A percentile compares a stretch with the other conserved stretches of the same genome.
Evolutionary conservation across 805 yeast species (phyloP).

Genomic region (Saturnispora kantuleensis): DNA sequence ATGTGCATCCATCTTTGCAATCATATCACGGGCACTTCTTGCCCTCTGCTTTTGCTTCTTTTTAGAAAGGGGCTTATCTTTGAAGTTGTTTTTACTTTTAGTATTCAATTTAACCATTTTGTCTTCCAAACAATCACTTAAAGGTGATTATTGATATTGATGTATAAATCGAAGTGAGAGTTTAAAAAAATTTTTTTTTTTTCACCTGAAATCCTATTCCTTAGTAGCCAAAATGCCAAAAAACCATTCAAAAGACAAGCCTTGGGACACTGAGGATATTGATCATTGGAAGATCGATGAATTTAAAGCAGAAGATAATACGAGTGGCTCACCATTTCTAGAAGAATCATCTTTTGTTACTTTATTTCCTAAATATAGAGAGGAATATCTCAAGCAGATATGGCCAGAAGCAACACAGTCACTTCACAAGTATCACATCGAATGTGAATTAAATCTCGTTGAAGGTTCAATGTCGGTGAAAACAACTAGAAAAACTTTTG

Average conservation of each 20-base stretch:
- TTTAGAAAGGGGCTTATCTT: conserved; percentile 11
- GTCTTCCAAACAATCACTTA: background rate
- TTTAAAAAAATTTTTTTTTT: background rate
- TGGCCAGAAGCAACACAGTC: conserved; percentile 92
- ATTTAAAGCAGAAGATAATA: conserved; percentile 82
- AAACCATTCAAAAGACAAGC: conserved; percentile 88
- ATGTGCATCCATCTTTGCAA: conserved; percentile 21
- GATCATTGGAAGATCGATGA: conserved; percentile 90
- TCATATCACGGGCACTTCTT: conserved; percentile 18
- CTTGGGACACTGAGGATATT: conserved; percentile 94
- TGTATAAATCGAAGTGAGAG: background rate
- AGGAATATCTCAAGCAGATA: conserved; percentile 72
- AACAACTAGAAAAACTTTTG: conserved; percentile 91
- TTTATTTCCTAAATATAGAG: conserved; percentile 93
- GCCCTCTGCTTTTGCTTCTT: conserved; percentile 16
- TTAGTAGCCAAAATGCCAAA: conserved; percentile 54
- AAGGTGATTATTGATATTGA: background rate
- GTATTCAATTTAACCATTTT: background rate
- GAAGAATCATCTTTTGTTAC: conserved; percentile 95
- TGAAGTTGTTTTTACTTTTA: background rate
- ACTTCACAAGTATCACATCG: conserved; percentile 60
- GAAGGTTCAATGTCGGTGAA: conserved; percentile 97
- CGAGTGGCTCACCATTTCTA: conserved; percentile 79
- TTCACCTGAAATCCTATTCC: background rate
- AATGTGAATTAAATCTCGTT: conserved; percentile 80